phyloP scores from a whole-genome alignment of 1,284 basidiomycete genomes.

The Sphagnurus paluster region DNA sequence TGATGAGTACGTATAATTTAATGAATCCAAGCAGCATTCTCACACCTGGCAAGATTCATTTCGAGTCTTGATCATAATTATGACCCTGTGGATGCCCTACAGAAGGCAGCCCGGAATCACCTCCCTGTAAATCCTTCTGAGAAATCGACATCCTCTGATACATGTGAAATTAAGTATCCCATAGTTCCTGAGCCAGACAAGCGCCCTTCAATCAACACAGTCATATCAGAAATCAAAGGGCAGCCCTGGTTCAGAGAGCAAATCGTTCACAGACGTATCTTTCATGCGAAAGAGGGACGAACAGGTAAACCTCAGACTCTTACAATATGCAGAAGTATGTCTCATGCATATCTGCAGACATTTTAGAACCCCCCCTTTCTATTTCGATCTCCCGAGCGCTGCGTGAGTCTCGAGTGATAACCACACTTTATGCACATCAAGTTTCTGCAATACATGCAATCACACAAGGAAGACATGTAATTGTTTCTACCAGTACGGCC shows the following conservation, averaged over 20 bases:
- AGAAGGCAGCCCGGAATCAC: conserved; percentile 66
- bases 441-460: conserved; percentile 75
- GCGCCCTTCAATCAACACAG: conserved; percentile 55
- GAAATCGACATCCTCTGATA: conserved; percentile 11
- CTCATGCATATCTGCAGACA: conserved; percentile 35
- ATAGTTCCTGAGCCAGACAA: conserved; percentile 49
- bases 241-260: conserved; percentile 71
- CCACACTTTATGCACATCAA: conserved; percentile 78
- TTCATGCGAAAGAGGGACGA: conserved; percentile 51
- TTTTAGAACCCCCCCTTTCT: conserved; percentile 59
- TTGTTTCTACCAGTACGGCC: conserved; percentile 89
- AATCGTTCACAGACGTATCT: conserved; percentile 57
- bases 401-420: conserved; percentile 62
- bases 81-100: conserved; percentile 64
- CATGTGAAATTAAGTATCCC: conserved; percentile 12
- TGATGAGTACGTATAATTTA: conserved; percentile 53
- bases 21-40: not conserved
- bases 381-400: conserved; percentile 60
- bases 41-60: conserved; percentile 44
- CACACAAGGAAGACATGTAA: conserved; percentile 65
- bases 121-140: conserved; percentile 65
- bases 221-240: conserved; percentile 58
- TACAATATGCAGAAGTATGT: conserved; percentile 1
- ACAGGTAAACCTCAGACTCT: conserved; percentile 40
- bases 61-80: conserved; percentile 55